Conservation (phyloP, 306 rosid genomes). For the Fragaria iinumae region DNA sequence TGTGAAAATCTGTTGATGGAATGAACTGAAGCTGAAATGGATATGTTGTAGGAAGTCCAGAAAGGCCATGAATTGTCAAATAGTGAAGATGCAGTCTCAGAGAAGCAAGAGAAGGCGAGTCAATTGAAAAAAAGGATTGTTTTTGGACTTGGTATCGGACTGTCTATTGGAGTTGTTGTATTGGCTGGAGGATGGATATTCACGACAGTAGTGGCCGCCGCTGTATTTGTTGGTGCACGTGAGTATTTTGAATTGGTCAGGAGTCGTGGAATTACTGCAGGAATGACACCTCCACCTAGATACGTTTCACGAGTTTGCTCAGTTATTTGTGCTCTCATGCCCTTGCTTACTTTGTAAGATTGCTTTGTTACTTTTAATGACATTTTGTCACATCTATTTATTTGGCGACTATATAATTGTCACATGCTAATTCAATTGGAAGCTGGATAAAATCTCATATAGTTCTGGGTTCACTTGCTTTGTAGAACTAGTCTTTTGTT, state of each 20-base stretch:
- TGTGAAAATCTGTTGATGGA: slow-evolving; percentile 11
- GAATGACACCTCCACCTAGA: slow-evolving; percentile 98
- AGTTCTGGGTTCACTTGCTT: neutral
- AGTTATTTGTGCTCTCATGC: slow-evolving; percentile 83
- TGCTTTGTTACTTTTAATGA: slow-evolving; percentile 7
- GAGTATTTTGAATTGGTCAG: slow-evolving; percentile 89
- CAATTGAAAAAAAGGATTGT: slow-evolving; percentile 68
- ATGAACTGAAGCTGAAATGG: slow-evolving; percentile 26
- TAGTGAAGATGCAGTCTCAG: slow-evolving; percentile 30
- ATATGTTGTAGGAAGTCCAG: slow-evolving; percentile 43
- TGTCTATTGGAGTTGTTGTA: slow-evolving; percentile 64
- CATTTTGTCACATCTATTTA: neutral
- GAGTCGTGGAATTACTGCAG: slow-evolving; percentile 79
- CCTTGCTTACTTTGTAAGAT: slow-evolving; percentile 76
- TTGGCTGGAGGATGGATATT: slow-evolving; percentile 96
- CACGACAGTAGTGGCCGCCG: slow-evolving; percentile 59
- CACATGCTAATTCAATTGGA: neutral
- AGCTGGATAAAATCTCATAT: neutral
- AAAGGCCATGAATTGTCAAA: slow-evolving; percentile 10
- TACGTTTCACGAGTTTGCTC: slow-evolving; percentile 85
- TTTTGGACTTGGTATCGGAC: slow-evolving; percentile 86
- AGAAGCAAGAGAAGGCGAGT: slow-evolving; percentile 52
- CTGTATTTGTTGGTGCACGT: slow-evolving; percentile 68
- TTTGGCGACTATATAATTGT: neutral
- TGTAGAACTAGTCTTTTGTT: neutral